Conservation (phyloP, 768 basidiomycete species). For the Lenzites betulinus region DNA sequence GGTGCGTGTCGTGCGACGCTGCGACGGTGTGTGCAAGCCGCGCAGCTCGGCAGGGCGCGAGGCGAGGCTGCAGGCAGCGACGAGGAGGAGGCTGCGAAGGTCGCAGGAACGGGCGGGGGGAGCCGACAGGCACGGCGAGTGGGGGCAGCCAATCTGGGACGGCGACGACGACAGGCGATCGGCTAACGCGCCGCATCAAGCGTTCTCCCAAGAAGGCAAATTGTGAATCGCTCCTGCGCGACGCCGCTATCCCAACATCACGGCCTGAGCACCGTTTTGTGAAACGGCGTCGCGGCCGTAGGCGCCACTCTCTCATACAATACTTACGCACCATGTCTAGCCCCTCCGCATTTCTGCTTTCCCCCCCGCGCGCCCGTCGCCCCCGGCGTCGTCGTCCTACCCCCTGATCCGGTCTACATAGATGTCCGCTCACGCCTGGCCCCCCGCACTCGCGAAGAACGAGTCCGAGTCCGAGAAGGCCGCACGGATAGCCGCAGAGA, state of each 20-base stretch:
- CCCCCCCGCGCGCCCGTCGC: not conserved
- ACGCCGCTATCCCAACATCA: constrained; percentile 8
- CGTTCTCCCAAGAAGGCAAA: constrained; percentile 16
- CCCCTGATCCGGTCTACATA: not conserved
- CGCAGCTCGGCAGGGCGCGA: no score
- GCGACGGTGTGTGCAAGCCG: no score
- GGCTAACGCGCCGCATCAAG: constrained; percentile 14
- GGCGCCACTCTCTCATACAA: constrained; percentile 17
- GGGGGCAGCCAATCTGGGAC: not conserved
- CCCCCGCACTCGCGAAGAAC: constrained; percentile 32
- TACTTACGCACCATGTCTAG: not conserved
- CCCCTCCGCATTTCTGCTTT: not conserved
- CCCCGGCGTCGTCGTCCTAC: not conserved
- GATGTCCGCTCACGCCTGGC: constrained; percentile 26
- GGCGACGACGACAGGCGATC: not conserved
- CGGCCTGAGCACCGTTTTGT: constrained; percentile 5
- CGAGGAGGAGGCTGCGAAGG: no score
- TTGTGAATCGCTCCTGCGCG: constrained; percentile 10
- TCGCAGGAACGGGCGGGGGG: not conserved
- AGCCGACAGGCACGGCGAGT: constrained; percentile 2
- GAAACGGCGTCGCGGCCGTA: constrained; percentile 12
- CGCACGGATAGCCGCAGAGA: constrained; percentile 42
- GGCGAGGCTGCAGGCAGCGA: no score
- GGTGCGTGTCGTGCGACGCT: no score
- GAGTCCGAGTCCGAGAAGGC: constrained; percentile 45